Conservation (phyloP, 1,139 yeast genomes). For the Spathaspora sp. region DNA sequence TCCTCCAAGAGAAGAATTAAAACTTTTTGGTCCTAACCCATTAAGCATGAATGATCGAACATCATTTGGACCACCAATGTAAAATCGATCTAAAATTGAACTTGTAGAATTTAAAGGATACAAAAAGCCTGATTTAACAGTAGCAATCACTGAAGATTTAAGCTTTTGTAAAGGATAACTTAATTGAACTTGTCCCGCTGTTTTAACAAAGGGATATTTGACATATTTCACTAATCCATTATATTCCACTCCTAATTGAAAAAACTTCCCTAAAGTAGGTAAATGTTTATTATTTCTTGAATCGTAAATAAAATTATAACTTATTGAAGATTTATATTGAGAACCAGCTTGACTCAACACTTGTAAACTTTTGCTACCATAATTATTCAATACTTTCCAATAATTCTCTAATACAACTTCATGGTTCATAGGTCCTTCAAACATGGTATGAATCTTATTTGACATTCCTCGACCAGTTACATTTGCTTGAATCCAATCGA, state of each 20-base stretch:
- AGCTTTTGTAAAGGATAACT: conserved; percentile 27
- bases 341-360: conserved; percentile 55
- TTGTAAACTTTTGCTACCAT: conserved; percentile 34
- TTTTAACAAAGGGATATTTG: conserved; percentile 40
- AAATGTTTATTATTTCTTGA: conserved; percentile 54
- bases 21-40: conserved; percentile 84
- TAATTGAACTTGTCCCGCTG: conserved; percentile 47
- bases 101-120: conserved; percentile 31
- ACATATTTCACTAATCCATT: conserved; percentile 41
- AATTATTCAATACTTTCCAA: conserved; percentile 58
- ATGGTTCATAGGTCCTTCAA: conserved; percentile 34
- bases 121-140: conserved; percentile 54
- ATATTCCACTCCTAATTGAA: conserved; percentile 58
- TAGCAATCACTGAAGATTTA: conserved; percentile 37
- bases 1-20: conserved; percentile 69
- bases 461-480: conserved; percentile 60
- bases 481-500: conserved; percentile 70
- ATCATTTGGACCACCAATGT: conserved; percentile 77
- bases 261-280: conserved; percentile 57
- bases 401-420: conserved; percentile 67
- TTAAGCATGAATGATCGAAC: conserved; percentile 73
- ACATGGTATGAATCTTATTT: conserved; percentile 45
- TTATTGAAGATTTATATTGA: conserved; percentile 56
- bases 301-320: conserved; percentile 54
- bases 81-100: conserved; percentile 62